These are phyloP conservation scores for Phytopythium kandeliae DNA, from an alignment of 352 stramenopile genomes.

Conservation along the genomic window DNA sequence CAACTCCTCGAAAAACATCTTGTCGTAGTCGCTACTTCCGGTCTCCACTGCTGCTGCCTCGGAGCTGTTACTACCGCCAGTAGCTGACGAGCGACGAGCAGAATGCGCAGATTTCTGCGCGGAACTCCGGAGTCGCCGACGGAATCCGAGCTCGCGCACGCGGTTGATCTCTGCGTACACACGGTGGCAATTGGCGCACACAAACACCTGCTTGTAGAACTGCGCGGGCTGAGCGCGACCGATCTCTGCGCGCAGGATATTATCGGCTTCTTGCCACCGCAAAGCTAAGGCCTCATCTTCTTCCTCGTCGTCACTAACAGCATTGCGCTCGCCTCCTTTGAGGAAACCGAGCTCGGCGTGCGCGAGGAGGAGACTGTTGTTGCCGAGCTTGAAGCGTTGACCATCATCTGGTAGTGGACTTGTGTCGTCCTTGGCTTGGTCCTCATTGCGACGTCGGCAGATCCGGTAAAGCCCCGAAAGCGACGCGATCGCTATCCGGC, in stretches of 20 bases:
- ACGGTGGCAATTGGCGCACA: slow-evolving; percentile 70
- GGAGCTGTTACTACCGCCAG: background rate
- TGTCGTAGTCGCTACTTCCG: slow-evolving; percentile 25
- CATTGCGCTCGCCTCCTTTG: slow-evolving; percentile 6
- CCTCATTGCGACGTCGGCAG: background rate
- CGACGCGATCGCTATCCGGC: slow-evolving; percentile 19
- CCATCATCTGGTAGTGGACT: slow-evolving; percentile 30
- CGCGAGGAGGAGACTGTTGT: slow-evolving; percentile 68
- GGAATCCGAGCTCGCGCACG: slow-evolving; percentile 48
- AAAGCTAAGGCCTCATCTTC: slow-evolving; percentile 18
- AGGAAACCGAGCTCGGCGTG: slow-evolving; percentile 57
- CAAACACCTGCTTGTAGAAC: slow-evolving; percentile 75
- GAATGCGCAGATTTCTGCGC: background rate
- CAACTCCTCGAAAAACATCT: slow-evolving; percentile 63
- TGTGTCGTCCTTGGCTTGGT: slow-evolving; percentile 1
- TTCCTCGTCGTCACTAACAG: slow-evolving; percentile 3
- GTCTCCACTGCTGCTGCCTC: background rate
- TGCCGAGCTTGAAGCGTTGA: slow-evolving; percentile 61
- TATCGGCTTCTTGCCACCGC: slow-evolving; percentile 65
- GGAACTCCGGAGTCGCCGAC: background rate
- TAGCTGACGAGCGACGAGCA: background rate
- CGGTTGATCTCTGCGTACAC: slow-evolving; percentile 58
- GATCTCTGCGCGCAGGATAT: slow-evolving; percentile 52
- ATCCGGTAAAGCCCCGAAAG: slow-evolving; percentile 30
- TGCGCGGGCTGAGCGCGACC: slow-evolving; percentile 53